Conservation (phyloP, 495 filamentous ascomycete species). For the Annulohypoxylon nitens region DNA sequence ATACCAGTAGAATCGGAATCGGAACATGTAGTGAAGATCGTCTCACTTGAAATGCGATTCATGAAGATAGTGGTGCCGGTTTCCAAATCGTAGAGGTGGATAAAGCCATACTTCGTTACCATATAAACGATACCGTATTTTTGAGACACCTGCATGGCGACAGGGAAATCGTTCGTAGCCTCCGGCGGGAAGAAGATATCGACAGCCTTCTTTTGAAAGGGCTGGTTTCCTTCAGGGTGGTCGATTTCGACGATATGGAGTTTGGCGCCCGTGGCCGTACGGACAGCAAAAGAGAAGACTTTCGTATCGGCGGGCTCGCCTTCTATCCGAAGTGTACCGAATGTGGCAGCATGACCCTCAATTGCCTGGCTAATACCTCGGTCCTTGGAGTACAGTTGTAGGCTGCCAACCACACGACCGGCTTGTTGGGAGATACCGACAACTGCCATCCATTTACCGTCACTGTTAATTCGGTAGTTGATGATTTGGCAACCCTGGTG, state of each 20-base stretch:
- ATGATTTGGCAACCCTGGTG: constrained; percentile 94
- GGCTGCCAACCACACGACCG: constrained; percentile 91
- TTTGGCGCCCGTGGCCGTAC: constrained; percentile 88
- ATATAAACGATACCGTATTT: constrained; percentile 97
- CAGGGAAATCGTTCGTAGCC: constrained; percentile 95
- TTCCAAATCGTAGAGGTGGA: constrained; percentile 98
- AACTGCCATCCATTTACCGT: constrained; percentile 98
- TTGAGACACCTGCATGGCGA: constrained; percentile 96
- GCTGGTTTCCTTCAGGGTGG: constrained; percentile 85
- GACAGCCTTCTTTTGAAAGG: constrained; percentile 93
- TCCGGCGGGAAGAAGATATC: constrained; percentile 98
- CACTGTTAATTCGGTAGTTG: constrained; percentile 96
- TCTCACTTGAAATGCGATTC: constrained; percentile 99
- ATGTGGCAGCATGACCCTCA: constrained; percentile 96
- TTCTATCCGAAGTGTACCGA: constrained; percentile 89
- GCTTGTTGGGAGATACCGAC: constrained; percentile 95
- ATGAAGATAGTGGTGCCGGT: constrained; percentile 98
- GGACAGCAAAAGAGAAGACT: constrained; percentile 96
- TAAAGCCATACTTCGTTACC: constrained; percentile 99
- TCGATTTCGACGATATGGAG: constrained; percentile 98
- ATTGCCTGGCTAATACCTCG: constrained; percentile 97
- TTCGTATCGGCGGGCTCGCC: constrained; percentile 91
- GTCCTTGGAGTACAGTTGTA: constrained; percentile 97
- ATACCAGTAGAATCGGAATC: constrained; percentile 89
- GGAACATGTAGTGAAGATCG: constrained; percentile 92